phyloP scores from a whole-genome alignment of 345 rosid species.

The Salix udensis region DNA sequence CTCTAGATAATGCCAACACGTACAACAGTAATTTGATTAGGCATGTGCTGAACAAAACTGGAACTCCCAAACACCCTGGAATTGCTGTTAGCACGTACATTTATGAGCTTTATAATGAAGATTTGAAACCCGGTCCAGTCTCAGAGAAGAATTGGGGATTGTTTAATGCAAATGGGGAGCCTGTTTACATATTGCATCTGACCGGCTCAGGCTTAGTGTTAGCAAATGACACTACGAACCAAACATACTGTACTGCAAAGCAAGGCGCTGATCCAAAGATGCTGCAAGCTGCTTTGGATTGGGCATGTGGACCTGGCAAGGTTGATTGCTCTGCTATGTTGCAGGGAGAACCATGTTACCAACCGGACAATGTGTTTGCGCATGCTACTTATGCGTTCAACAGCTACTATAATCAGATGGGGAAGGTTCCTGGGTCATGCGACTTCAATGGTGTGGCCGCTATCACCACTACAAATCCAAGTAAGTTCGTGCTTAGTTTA shows the following conservation, averaged over 20 bases:
- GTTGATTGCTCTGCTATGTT: conserved; percentile 72
- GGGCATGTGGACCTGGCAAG: conserved; percentile 99
- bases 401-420: conserved; percentile 75
- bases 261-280: conserved; percentile 76
- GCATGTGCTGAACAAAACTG: conserved; percentile 83
- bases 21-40: conserved; percentile 90
- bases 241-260: conserved; percentile 77
- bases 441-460: conserved; percentile 96
- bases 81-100: conserved; percentile 70
- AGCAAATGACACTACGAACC: conserved; percentile 91
- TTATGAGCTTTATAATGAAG: conserved; percentile 96
- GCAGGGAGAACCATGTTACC: conserved; percentile 85
- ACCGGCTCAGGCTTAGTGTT: conserved; percentile 51
- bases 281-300: conserved; percentile 95
- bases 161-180: conserved; percentile 67
- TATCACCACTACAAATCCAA: conserved; percentile 87
- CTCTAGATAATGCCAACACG: conserved; percentile 78
- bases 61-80: conserved; percentile 93
- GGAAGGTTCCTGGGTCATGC: conserved; percentile 70
- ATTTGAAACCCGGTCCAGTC: conserved; percentile 58
- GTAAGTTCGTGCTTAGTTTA: conserved; percentile 33
- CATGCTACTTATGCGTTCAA: conserved; percentile 88
- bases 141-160: conserved; percentile 98
- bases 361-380: conserved; percentile 70
- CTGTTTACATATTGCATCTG: conserved; percentile 68